These are phyloP conservation scores for Sporothrix protearum DNA, from an alignment of 2,329 filamentous ascomycete genomes.

Conservation along the genomic window DNA sequence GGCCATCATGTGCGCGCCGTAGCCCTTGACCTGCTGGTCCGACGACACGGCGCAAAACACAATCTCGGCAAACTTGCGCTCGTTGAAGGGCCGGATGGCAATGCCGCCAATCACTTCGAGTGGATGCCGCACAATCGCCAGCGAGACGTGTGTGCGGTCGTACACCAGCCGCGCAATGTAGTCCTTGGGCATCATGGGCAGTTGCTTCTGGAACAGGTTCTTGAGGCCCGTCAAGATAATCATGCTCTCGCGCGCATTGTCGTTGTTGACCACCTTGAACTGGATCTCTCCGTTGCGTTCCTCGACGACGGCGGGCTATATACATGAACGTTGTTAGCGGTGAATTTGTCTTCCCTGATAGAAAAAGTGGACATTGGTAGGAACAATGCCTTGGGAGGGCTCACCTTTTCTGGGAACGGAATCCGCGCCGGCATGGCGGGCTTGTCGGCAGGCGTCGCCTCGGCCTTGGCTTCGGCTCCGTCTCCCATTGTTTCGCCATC, in stretches of 20 bases:
- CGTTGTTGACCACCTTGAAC: conserved; percentile 97
- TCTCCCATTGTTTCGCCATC: not conserved
- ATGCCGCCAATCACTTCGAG: conserved; percentile 95
- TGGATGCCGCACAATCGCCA: conserved; percentile 95
- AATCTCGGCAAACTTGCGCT: conserved; percentile 91
- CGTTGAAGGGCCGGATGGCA: conserved; percentile 90
- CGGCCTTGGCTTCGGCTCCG: not conserved
- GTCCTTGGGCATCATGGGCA: conserved; percentile 99
- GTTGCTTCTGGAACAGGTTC: conserved; percentile 96
- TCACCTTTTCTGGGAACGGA: conserved; percentile 83
- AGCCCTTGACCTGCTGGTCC: conserved; percentile 97
- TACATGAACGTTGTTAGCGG: not conserved
- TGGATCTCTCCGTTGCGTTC: conserved; percentile 93
- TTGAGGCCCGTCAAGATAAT: conserved; percentile 95
- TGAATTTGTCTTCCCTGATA: too few species aligned
- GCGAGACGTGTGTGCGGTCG: conserved; percentile 91
- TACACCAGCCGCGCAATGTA: conserved; percentile 98
- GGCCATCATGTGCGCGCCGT: conserved; percentile 96
- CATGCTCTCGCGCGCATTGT: conserved; percentile 78
- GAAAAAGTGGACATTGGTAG: too few species aligned
- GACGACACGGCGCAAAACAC: conserved; percentile 98
- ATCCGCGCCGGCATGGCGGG: conserved; percentile 60
- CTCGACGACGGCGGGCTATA: conserved; percentile 76
- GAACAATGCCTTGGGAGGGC: too few species aligned
- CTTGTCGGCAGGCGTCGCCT: conserved; percentile 9